Conservation (phyloP, 805 yeast species). For the Candida michaelii region DNA sequence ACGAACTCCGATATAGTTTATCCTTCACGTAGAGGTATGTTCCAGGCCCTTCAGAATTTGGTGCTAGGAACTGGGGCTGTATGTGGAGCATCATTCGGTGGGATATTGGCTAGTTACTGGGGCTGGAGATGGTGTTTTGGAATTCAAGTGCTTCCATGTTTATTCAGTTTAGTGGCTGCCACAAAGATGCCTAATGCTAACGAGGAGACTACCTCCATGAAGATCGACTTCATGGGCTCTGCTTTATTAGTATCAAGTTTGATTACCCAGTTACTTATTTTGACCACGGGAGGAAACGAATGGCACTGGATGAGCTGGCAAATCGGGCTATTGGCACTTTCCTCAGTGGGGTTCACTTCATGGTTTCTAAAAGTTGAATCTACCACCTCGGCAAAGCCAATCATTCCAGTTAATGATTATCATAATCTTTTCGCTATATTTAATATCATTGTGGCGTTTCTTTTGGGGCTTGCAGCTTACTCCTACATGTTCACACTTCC, state of each 20-base stretch:
- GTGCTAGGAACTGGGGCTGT: slow-evolving; percentile 50
- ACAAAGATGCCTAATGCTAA: slow-evolving; percentile 19
- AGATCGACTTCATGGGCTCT: slow-evolving; percentile 37
- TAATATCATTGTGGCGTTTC: slow-evolving; percentile 27
- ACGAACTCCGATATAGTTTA: slow-evolving; percentile 39
- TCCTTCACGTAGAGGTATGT: slow-evolving; percentile 35
- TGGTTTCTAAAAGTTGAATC: slow-evolving; percentile 21
- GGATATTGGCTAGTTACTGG: slow-evolving; percentile 47
- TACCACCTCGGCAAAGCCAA: slow-evolving; percentile 27
- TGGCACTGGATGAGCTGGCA: slow-evolving; percentile 17
- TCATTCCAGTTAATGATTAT: slow-evolving; percentile 31
- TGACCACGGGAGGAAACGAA: slow-evolving; percentile 25
- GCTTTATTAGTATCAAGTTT: slow-evolving; percentile 30
- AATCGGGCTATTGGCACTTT: slow-evolving; percentile 8
- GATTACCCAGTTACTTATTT: slow-evolving; percentile 27
- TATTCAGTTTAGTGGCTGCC: slow-evolving; percentile 36
- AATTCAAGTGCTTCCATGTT: slow-evolving; percentile 52
- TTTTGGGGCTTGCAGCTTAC: slow-evolving; percentile 39
- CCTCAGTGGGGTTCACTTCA: slow-evolving; percentile 15
- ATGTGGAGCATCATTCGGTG: slow-evolving; percentile 66
- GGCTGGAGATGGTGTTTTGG: slow-evolving; percentile 71
- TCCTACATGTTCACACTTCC: slow-evolving; percentile 45
- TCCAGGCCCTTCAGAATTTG: slow-evolving; percentile 41
- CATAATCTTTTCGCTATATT: slow-evolving; percentile 22
- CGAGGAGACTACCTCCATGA: slow-evolving; percentile 12